Conservation (phyloP, 2,329 filamentous ascomycete species). For the Monosporascus cannonballus region DNA sequence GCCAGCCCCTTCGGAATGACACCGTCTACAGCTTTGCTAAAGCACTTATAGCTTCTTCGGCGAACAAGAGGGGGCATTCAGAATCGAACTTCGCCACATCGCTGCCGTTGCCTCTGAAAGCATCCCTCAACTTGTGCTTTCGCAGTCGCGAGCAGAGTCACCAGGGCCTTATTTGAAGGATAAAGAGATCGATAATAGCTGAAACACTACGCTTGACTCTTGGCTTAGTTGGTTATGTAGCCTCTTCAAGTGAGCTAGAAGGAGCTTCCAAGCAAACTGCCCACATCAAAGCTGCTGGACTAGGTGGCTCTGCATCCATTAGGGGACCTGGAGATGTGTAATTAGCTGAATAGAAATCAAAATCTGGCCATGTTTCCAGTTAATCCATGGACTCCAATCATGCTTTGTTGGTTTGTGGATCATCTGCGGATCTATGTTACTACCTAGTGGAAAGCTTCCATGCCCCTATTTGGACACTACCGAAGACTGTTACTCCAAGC, state of each 20-base stretch:
- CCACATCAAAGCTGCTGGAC: background rate
- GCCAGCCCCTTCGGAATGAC: background rate
- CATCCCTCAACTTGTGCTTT: background rate
- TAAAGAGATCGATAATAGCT: background rate
- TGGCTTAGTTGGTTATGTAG: background rate
- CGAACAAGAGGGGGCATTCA: slow-evolving; percentile 63
- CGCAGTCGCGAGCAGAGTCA: background rate
- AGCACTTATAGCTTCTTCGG: slow-evolving; percentile 61
- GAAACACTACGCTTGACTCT: background rate
- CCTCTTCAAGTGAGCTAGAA: background rate
- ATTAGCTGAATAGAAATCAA: no score
- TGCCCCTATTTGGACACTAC: no score
- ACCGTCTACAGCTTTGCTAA: slow-evolving; percentile 15
- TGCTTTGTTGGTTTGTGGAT: no score
- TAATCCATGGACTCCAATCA: no score
- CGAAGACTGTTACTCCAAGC: no score
- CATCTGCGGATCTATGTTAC: no score
- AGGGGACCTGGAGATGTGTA: no score
- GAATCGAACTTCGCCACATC: slow-evolving; percentile 49
- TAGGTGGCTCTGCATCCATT: background rate
- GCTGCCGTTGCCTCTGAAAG: slow-evolving; percentile 31
- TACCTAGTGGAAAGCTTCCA: no score
- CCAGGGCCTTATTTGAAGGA: background rate
- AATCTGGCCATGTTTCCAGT: no score
- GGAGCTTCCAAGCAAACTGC: no score